A percentile compares a stretch with the other conserved stretches of the same genome.
Evolutionary conservation across 441 rosid species (phyloP).

Genomic region (Corymbia calophylla): DNA sequence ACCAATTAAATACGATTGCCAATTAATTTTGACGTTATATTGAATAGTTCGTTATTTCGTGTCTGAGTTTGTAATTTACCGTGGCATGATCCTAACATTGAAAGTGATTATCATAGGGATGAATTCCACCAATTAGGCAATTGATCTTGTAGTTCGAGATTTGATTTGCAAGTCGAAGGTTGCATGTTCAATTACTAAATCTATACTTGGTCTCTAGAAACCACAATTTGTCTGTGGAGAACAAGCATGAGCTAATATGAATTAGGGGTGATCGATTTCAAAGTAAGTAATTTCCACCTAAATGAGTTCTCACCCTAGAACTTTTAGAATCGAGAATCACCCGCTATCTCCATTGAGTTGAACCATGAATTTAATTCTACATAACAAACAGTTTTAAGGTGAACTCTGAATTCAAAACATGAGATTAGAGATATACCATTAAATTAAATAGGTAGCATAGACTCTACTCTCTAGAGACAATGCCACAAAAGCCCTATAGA

Average conservation of each 20-base stretch:
- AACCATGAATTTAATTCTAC: neutral
- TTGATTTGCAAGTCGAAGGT: neutral
- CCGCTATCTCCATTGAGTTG: neutral
- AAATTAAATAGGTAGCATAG: neutral
- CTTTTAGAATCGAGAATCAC: too few species aligned
- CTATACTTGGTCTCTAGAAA: too few species aligned
- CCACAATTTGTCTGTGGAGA: neutral
- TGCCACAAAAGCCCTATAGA: too few species aligned
- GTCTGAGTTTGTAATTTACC: fast-evolving
- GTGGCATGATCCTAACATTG: neutral
- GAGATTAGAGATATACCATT: neutral
- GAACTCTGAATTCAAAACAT: neutral
- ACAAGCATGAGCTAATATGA: too few species aligned
- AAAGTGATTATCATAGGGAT: neutral
- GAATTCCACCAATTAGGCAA: neutral
- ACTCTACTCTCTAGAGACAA: neutral
- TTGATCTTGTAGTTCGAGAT: fast-evolving
- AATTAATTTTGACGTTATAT: neutral
- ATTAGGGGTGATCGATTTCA: too few species aligned
- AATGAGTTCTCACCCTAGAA: too few species aligned
- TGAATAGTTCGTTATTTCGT: fast-evolving
- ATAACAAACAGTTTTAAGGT: neutral
- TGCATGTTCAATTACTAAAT: neutral
- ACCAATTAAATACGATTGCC: neutral
- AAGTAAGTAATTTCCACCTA: too few species aligned